Conservation (phyloP, 2,329 filamentous ascomycete species). For the Calonectria honghensis region DNA sequence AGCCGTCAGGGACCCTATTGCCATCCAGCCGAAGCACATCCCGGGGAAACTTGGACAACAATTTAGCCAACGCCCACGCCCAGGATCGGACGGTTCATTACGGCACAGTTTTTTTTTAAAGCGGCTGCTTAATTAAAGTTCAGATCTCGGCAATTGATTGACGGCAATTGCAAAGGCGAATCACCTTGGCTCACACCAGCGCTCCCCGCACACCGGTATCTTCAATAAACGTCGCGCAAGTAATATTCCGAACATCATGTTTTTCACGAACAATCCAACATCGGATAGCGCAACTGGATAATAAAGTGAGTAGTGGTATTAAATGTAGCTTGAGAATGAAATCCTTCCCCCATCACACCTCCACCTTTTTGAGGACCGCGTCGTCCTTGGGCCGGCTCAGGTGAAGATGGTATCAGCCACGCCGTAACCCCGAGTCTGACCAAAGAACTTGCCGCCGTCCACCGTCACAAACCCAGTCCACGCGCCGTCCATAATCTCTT, state of each 20-base stretch:
- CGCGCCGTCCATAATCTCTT: constrained; percentile 6
- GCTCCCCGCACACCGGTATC: too few relatives aligned
- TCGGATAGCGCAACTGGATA: neutral
- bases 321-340: neutral
- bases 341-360: too few relatives aligned
- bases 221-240: neutral
- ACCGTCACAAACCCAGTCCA: constrained; percentile 29
- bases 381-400: neutral
- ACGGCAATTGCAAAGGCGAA: neutral
- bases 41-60: neutral
- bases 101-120: neutral
- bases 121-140: neutral
- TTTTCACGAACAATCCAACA: neutral
- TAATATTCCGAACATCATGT: neutral
- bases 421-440: constrained; percentile 26
- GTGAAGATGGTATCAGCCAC: constrained; percentile 11
- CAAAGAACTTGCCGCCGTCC: constrained; percentile 14
- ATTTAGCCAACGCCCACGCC: neutral
- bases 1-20: neutral
- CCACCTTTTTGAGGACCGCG: neutral
- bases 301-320: neutral
- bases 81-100: neutral
- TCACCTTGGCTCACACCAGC: neutral
- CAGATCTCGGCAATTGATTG: neutral
- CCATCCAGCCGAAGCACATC: neutral